Evolutionary conservation across 1,284 basidiomycete genomes (phyloP), one percentile per base, ranked within the genome.

Genomic region (Malassezia vespertilionis): DNA sequence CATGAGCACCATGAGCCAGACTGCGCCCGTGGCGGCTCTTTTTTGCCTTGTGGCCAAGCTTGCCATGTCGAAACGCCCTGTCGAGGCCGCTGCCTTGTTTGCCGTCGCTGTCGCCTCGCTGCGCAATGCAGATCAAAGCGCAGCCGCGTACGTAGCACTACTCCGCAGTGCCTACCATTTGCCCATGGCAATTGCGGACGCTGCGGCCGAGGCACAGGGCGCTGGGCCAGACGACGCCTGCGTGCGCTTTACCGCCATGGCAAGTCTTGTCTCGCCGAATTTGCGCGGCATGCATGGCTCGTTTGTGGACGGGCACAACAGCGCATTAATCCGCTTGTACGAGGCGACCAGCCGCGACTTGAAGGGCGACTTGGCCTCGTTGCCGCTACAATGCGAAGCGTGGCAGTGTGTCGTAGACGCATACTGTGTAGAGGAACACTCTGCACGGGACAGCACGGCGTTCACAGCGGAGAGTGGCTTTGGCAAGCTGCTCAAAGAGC

Each of bases 1-100:
- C 4, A 20, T 40, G 18, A 7, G 17, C 10, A 44, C 26, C 22
- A 35, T 22, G 22, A 17, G 34, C 11, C 46, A 49, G 17, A 18
- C 40, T 11, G 22, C 5, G 79, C 78, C 18, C 75, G 76, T 7
- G 72, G 90, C 20, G 5, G 48, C 48, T 2, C 23, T 45, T 22
- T 20, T 51, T 17, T 37, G 39, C 14, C 48, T 51, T 1, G 30
- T 35, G 4, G 43, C 34, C 22, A 37, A 45, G 17, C 28, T 40
- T 9, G 18, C 48, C 15, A n/a, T 45, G 24, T 20, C 20, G 11
- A 43, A 43, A 4, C 32, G 38, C 17, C 32, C 42, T 5, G 44
- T 30, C 6, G 27, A 35, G 10, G 43, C 48, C 11, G 37, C 43
- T 5, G 22, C 18, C 6, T 44, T 51, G 14, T 51, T 51, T 30